These are phyloP conservation scores for Xanthoparmelia taractica DNA, from an alignment of 495 filamentous ascomycete species.

Conservation along the genomic window DNA sequence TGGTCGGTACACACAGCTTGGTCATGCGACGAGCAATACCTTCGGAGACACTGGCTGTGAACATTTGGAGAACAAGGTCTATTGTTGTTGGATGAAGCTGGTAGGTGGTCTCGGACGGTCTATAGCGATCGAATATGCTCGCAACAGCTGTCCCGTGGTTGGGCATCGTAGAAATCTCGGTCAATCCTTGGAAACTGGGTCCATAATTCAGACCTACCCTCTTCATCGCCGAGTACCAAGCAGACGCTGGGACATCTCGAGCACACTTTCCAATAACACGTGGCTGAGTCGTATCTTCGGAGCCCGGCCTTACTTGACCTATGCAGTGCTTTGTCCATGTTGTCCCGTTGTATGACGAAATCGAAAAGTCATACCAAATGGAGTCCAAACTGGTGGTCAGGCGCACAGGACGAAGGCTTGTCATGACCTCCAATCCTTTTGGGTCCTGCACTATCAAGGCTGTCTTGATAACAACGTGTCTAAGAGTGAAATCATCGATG, in stretches of 20 bases:
- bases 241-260: neutral
- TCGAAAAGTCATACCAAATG: constrained; percentile 42
- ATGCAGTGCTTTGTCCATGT: constrained; percentile 39
- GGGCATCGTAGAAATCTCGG: too few relatives aligned
- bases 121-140: neutral
- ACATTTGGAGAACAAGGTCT: constrained; percentile 8
- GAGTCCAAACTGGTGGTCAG: constrained; percentile 34
- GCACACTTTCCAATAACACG: too few relatives aligned
- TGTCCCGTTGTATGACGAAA: constrained; percentile 35
- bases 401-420: constrained; percentile 30
- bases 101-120: neutral
- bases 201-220: constrained; percentile 17
- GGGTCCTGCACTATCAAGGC: constrained; percentile 30
- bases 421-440: constrained; percentile 31
- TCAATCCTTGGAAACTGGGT: constrained; percentile 22
- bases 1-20: constrained; percentile 8
- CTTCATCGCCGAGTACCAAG: constrained; percentile 8
- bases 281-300: neutral
- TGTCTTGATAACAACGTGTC: constrained; percentile 25
- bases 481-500: constrained; percentile 26
- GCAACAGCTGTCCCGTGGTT: constrained; percentile 35
- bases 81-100: constrained; percentile 14
- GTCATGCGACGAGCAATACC: constrained; percentile 1
- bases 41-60: constrained; percentile 1
- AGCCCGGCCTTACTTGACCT: constrained; percentile 28